phyloP scores from a whole-genome alignment of 2,329 filamentous ascomycete genomes.

The Xylariomycetidae sp. region DNA sequence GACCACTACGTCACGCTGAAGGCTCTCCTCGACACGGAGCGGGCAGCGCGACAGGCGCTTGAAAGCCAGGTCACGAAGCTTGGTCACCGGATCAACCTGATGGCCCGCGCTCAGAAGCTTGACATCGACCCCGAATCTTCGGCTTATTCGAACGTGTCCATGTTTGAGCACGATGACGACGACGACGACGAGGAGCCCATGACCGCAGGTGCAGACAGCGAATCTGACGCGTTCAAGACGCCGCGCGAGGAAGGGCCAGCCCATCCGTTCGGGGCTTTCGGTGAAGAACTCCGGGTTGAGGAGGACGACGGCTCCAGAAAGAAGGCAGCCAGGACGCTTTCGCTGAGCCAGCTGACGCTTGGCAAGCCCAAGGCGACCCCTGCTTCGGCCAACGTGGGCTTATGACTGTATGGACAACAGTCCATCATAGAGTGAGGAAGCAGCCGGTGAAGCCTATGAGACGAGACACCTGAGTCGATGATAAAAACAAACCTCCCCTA shows the following conservation, averaged over 20 bases:
- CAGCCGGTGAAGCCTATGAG: too few species aligned
- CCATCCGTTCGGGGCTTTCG: slow-evolving; percentile 35
- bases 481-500: too few species aligned
- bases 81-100: slow-evolving; percentile 40
- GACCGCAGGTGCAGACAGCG: slow-evolving; percentile 22
- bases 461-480: too few species aligned
- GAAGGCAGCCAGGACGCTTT: slow-evolving; percentile 58
- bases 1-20: slow-evolving; percentile 46
- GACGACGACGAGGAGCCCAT: slow-evolving; percentile 24
- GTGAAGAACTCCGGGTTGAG: slow-evolving; percentile 30
- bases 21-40: slow-evolving; percentile 50
- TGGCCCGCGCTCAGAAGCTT: slow-evolving; percentile 35
- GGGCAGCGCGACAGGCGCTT: slow-evolving; percentile 47
- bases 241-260: slow-evolving; percentile 39
- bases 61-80: slow-evolving; percentile 52
- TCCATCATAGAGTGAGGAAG: too few species aligned
- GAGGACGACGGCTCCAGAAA: slow-evolving; percentile 34
- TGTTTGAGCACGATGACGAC: slow-evolving; percentile 38
- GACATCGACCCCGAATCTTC: slow-evolving; percentile 30
- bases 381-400: slow-evolving; percentile 15
- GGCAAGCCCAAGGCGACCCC: slow-evolving; percentile 24
- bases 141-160: slow-evolving; percentile 29
- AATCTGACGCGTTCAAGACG: slow-evolving; percentile 46
- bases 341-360: slow-evolving; percentile 54
- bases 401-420: slow-evolving; percentile 30